Conservation (phyloP, 2,329 filamentous ascomycete genomes). For the Alternaria metachromatica region DNA sequence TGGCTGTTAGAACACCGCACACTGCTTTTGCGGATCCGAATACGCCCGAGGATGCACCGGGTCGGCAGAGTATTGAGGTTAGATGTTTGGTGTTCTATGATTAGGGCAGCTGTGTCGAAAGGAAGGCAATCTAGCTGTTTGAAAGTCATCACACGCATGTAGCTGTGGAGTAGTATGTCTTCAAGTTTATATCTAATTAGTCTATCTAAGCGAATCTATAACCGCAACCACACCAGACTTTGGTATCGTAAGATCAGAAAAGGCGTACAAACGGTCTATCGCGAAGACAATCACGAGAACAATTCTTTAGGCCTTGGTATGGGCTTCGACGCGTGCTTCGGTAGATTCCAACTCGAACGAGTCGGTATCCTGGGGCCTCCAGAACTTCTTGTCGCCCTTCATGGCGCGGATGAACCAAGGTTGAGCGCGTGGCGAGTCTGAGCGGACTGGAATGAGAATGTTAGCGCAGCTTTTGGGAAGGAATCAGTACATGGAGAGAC, state of each 20-base stretch:
- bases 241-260: background rate
- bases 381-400: constrained; percentile 34
- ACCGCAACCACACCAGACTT: background rate
- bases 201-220: background rate
- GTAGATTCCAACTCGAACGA: constrained; percentile 32
- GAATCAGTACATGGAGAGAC: constrained; percentile 2
- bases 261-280: background rate
- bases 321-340: constrained; percentile 4
- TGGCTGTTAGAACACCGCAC: constrained; percentile 65
- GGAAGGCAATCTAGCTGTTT: background rate
- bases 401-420: constrained; percentile 35
- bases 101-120: constrained; percentile 18
- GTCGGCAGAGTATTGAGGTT: constrained; percentile 69
- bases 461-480: background rate
- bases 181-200: background rate
- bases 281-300: too few relatives aligned
- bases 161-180: background rate
- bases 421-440: constrained; percentile 31
- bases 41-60: constrained; percentile 58
- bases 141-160: background rate
- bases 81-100: constrained; percentile 69
- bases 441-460: constrained; percentile 10
- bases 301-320: constrained; percentile 6
- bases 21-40: constrained; percentile 66
- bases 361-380: constrained; percentile 25